A percentile compares a stretch with the other conserved stretches of the same genome.
phyloP scores from a whole-genome alignment of 75 land plant species.

The Pseudotsuga menziesii region DNA sequence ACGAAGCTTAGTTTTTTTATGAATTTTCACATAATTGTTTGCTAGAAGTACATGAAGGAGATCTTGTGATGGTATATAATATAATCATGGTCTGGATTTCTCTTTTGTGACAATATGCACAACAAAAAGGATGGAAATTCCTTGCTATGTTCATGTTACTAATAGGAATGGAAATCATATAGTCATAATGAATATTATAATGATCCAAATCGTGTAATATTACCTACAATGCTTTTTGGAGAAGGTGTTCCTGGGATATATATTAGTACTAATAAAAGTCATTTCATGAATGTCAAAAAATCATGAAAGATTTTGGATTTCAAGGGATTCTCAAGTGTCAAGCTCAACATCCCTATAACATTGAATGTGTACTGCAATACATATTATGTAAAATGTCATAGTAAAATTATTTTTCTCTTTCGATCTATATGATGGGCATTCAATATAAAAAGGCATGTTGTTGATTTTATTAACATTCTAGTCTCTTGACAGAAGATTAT shows the following conservation, averaged over 20 bases:
- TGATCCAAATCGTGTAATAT: too few relatives aligned
- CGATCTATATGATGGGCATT: too few relatives aligned
- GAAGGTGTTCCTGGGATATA: conserved; percentile 50
- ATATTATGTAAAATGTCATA: too few relatives aligned
- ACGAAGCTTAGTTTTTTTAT: conserved; percentile 48
- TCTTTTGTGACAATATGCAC: conserved; percentile 32
- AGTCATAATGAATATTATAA: background rate
- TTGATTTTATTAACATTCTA: conserved; percentile 28
- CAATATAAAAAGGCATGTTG: background rate
- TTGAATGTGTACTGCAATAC: conserved; percentile 43
- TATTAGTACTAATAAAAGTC: conserved; percentile 56
- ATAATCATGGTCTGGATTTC: conserved; percentile 11
- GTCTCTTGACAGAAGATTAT: conserved; percentile 49
- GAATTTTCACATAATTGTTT: conserved; percentile 19
- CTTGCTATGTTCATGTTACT: too few relatives aligned
- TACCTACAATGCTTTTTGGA: conserved; percentile 56
- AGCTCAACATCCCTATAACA: conserved; percentile 44
- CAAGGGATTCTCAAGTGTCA: conserved; percentile 38
- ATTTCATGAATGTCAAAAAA: conserved; percentile 56
- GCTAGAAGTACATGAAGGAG: conserved; percentile 46
- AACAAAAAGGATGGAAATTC: conserved; percentile 14
- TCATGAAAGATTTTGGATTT: conserved; percentile 40
- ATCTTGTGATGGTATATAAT: conserved; percentile 14
- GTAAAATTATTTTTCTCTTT: too few relatives aligned
- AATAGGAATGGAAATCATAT: background rate